Base-by-base conservation (phyloP, 345 rosid genomes). In the Acer yangbiense region DNA sequence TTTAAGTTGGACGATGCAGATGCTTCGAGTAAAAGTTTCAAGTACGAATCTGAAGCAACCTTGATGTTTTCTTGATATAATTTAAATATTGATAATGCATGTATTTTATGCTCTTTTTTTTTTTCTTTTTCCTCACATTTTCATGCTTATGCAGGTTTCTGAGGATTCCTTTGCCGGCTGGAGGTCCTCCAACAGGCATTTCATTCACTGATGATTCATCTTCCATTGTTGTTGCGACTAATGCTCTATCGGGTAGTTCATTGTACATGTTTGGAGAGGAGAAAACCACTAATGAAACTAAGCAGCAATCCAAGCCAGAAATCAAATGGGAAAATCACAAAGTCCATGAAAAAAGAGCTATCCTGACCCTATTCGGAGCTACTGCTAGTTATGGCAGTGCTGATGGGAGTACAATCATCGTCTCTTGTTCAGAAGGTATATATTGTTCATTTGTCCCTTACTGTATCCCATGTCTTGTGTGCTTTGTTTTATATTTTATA, bases 11-110 rank as follows among this genome's bases (percentile, higher is more conserved):
- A 96, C 76, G 94, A 96, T 82, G 98, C 95, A 76, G 94, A 96
- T 82, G 98, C 95, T 74, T 86, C 91, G 7, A 96, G 94, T 85
- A 96, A 92, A 91, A 92, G 98, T 87, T 94, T 92, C 89, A 96
- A 91, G 98, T 96, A 92, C 18, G 90, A 74, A 73, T 57, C 5
- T 43, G 3, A 61, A 50, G 10, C 11, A 0, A 55, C 25, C 73
- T 69, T 83, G 20, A 55, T 0, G 3, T 54, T 0, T 58, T 65
- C 16, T 55, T 2, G 9, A 75, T 16, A 68, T 78, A 27, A 9
- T 23, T n/a, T 43, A 3, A 62, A 52, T 27, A 18, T 65, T 14
- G 69, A 25, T 44, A 2, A 14, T 78, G n/a, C 20, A 11, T 60
- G 29, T 9, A 62, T 68, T 74, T 74, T 63, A 16, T 39, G 43